Conservation (phyloP, 139 green algal species). For the Chlorella sp. region DNA sequence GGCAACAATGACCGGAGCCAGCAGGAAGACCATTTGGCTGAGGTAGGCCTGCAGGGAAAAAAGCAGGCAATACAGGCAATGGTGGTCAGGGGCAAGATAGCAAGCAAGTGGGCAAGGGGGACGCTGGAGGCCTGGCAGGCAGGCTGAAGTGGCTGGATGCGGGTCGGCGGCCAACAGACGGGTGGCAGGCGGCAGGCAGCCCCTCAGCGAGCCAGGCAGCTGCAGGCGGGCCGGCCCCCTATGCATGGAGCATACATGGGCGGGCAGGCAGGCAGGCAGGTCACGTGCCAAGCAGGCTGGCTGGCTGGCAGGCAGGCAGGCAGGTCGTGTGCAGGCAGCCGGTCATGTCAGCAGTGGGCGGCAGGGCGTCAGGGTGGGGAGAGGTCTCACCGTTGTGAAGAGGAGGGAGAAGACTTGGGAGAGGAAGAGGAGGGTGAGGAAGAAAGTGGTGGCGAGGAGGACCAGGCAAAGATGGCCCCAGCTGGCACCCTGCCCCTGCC, state of each 20-base stretch:
- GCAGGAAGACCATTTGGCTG: constrained; percentile 35
- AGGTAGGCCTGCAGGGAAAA: constrained; percentile 23
- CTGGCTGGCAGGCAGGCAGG: neutral
- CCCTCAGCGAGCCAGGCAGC: too few relatives aligned
- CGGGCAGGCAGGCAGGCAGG: neutral
- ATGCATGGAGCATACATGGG: too few relatives aligned
- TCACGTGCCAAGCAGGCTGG: neutral
- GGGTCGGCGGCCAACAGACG: too few relatives aligned
- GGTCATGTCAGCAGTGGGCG: neutral
- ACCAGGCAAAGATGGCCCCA: neutral
- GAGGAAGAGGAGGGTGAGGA: constrained; percentile 20
- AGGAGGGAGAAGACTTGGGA: constrained; percentile 27
- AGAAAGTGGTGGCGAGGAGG: neutral
- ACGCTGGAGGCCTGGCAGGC: too few relatives aligned
- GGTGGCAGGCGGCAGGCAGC: too few relatives aligned
- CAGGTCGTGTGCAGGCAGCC: neutral
- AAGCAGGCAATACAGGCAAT: neutral
- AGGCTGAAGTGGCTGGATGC: too few relatives aligned
- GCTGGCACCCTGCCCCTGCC: neutral
- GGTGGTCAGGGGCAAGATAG: neutral
- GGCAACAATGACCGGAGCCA: constrained; percentile 38
- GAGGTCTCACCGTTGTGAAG: constrained; percentile 14
- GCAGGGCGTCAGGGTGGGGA: too few relatives aligned
- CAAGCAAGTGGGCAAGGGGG: too few relatives aligned
- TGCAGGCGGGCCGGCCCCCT: too few relatives aligned